A percentile compares a stretch with the other conserved stretches of the same genome.
Conservation (phyloP, 2,329 filamentous ascomycete species). For the Arthrobotrys conoides region DNA sequence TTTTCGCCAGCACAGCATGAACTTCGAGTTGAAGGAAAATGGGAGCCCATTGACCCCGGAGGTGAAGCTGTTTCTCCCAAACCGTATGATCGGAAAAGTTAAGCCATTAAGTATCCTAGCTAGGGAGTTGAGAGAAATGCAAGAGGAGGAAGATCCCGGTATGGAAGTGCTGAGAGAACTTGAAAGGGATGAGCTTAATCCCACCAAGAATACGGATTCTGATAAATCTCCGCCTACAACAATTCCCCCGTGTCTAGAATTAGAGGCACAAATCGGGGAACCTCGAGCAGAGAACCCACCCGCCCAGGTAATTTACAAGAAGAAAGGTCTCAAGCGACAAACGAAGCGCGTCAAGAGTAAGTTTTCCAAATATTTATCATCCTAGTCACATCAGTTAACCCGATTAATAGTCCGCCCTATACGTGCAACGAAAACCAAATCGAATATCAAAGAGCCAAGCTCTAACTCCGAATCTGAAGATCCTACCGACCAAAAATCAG, state of each 20-base stretch:
- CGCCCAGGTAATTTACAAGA: slow-evolving; percentile 42
- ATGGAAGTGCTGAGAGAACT: slow-evolving; percentile 45
- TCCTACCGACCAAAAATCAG: background rate
- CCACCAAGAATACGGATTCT: background rate
- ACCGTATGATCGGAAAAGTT: slow-evolving; percentile 51
- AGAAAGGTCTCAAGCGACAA: slow-evolving; percentile 56
- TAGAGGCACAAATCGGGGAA: background rate
- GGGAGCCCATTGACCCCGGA: slow-evolving; percentile 51
- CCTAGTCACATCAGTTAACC: background rate
- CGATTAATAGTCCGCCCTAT: slow-evolving; percentile 42
- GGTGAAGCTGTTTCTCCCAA: slow-evolving; percentile 40
- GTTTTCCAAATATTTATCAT: background rate
- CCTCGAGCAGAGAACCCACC: background rate
- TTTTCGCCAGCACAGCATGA: slow-evolving; percentile 41
- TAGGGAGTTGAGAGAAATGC: slow-evolving; percentile 53
- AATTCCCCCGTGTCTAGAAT: background rate
- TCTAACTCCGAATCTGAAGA: slow-evolving; percentile 16
- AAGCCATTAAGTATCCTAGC: slow-evolving; percentile 45
- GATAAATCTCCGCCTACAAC: background rate
- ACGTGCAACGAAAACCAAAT: slow-evolving; percentile 24
- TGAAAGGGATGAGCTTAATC: slow-evolving; percentile 27
- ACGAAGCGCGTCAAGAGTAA: slow-evolving; percentile 55
- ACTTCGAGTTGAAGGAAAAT: slow-evolving; percentile 44
- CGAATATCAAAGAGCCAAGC: background rate
- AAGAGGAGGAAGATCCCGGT: slow-evolving; percentile 49